Conservation (phyloP, 1,139 yeast species). For the Kodamaea ohmeri region DNA sequence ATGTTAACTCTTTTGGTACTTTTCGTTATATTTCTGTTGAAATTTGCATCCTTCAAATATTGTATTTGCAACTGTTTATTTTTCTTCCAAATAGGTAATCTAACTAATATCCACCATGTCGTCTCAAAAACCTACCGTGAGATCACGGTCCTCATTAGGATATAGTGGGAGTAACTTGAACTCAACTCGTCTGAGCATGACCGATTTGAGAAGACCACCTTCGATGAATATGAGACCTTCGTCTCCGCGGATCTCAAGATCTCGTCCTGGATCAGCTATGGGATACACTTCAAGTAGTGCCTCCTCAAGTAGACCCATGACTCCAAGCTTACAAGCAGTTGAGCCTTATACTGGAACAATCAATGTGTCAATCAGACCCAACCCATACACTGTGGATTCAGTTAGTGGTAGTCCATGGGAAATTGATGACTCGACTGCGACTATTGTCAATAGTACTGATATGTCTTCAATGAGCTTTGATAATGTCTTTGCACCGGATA, state of each 20-base stretch:
- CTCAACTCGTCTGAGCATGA: slow-evolving; percentile 13
- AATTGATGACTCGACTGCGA: slow-evolving; percentile 33
- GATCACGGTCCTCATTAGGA: slow-evolving; percentile 17
- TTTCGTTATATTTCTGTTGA: background rate
- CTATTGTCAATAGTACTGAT: slow-evolving; percentile 50
- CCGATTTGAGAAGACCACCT: slow-evolving; percentile 23
- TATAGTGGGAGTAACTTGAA: slow-evolving; percentile 8
- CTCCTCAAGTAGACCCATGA: slow-evolving; percentile 31
- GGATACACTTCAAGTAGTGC: slow-evolving; percentile 19
- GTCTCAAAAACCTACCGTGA: slow-evolving; percentile 17
- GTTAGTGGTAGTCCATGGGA: slow-evolving; percentile 40
- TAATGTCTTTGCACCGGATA: slow-evolving; percentile 61
- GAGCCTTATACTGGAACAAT: slow-evolving; percentile 53
- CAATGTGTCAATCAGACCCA: slow-evolving; percentile 53
- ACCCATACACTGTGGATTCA: slow-evolving; percentile 39
- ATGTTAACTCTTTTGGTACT: background rate
- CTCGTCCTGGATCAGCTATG: slow-evolving; percentile 41
- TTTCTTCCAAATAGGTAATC: too few species aligned
- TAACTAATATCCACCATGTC: too few species aligned
- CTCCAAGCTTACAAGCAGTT: slow-evolving; percentile 31
- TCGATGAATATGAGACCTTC: slow-evolving; percentile 19
- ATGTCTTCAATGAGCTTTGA: slow-evolving; percentile 66
- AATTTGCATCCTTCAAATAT: too few species aligned
- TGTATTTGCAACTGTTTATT: background rate
- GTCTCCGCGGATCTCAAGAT: slow-evolving; percentile 20